Evolutionary conservation across 768 basidiomycete genomes (phyloP).

Genomic region (Suillus brevipes): DNA sequence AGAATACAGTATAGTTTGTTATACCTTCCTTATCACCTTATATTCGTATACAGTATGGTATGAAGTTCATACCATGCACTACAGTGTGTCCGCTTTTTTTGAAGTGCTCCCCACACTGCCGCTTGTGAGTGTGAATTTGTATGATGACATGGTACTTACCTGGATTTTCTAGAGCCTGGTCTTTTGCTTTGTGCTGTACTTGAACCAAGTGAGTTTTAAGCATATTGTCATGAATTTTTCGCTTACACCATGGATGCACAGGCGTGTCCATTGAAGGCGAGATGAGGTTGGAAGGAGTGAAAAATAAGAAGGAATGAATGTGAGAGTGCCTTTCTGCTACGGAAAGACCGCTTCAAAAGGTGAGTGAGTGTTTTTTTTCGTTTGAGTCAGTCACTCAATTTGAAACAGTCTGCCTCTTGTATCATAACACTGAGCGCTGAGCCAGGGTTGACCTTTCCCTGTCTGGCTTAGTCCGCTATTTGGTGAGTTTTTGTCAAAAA

Average conservation of each 20-base stretch:
- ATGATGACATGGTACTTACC: background rate
- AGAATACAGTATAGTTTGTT: no score
- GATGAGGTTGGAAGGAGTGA: background rate
- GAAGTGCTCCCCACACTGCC: background rate
- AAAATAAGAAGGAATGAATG: background rate
- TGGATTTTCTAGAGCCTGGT: background rate
- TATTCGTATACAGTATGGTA: no score
- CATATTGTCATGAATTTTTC: background rate
- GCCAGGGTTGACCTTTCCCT: slow-evolving; percentile 1
- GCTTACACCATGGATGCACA: background rate
- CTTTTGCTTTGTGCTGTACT: background rate
- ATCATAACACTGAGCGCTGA: background rate
- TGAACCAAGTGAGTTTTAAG: background rate
- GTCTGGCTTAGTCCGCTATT: background rate
- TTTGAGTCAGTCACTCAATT: background rate
- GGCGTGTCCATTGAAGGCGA: background rate
- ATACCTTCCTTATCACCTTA: no score
- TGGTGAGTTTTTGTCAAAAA: background rate
- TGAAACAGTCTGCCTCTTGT: background rate
- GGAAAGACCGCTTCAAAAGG: background rate
- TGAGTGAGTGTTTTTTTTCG: background rate
- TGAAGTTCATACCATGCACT: no score
- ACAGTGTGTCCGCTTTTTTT: background rate
- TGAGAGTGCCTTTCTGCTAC: background rate
- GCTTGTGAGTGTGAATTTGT: background rate